Evolutionary conservation across 331 rosid species (phyloP), one percentile per base, ranked within the genome.

Genomic region (Saraca asoca): DNA sequence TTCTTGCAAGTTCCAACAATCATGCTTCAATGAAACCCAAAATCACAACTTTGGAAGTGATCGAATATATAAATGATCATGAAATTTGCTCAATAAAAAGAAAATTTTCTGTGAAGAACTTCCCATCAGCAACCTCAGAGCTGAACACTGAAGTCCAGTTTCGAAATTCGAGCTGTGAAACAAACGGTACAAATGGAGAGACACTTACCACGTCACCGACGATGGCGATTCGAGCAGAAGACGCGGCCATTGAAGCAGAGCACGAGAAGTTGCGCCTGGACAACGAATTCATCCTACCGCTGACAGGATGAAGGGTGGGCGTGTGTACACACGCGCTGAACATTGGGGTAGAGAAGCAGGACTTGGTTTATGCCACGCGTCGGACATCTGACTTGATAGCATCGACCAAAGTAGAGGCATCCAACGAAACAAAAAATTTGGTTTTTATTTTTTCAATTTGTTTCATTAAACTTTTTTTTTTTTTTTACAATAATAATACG

Each of bases 191-290:
- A 56, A 43, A 24, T 42, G 64, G 9, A 58, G 69, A 75, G 67
- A 75, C 51, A 31, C 68, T 78, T 65, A 92, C 94, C 59, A 89
- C 85, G 70, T 92, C 96, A 34, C 98, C 88, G 16, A 89, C 87
- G 62, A 92, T 64, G 20, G 78, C 91, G 16, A 92, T 82, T 44
- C 91, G 87, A 69, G 83, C 75, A 24, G 82, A 49, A 68, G 83
- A 51, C 12, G 83, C 51, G 51, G 94, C 87, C 95, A 87, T 89
- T 77, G 89, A 64, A 69, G 89, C 61, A 69, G 86, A 54, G 57
- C 64, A 55, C 62, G 59, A 37, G 56, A 48, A 18, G 70, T 33
- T 56, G 71, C 63, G 68, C 59, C 53, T 79, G 33, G 67, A 43
- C 5, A 55, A 12, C 5, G 75, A 5, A 37, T 15, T 60, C 66